Evolutionary conservation across 768 basidiomycete species (phyloP).

Genomic region (Tricholoma sp.): DNA sequence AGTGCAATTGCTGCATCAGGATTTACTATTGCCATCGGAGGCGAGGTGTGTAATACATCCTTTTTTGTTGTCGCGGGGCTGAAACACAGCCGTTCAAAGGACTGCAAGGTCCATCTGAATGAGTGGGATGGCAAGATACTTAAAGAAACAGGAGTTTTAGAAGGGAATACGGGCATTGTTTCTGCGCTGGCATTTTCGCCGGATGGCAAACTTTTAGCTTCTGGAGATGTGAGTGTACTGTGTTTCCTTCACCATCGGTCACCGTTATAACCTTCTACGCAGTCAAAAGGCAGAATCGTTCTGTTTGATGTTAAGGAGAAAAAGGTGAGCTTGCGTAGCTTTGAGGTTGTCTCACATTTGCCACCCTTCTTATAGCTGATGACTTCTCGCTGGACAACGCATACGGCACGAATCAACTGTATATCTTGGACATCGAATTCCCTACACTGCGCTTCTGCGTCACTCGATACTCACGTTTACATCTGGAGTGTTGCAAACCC

Average conservation of each 20-base stretch:
- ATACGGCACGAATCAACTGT: conserved; percentile 75
- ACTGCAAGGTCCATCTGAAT: conserved; percentile 70
- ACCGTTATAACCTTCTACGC: conserved; percentile 1
- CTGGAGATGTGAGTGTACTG: conserved; percentile 71
- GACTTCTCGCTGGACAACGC: conserved; percentile 81
- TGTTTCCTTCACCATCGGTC: neutral
- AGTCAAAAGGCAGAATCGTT: conserved; percentile 80
- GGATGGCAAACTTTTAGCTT: conserved; percentile 68
- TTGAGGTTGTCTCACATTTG: neutral
- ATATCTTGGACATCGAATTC: conserved; percentile 74
- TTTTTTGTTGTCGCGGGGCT: neutral
- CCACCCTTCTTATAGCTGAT: conserved; percentile 39
- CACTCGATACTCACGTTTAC: conserved; percentile 91
- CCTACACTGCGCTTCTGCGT: conserved; percentile 77
- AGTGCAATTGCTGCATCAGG: conserved; percentile 52
- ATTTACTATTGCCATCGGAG: conserved; percentile 61
- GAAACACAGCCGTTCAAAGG: conserved; percentile 31
- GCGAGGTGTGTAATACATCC: conserved; percentile 54
- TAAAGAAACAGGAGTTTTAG: conserved; percentile 50
- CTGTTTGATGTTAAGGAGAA: conserved; percentile 68
- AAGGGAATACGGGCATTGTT: conserved; percentile 66
- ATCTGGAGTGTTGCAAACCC: conserved; percentile 75
- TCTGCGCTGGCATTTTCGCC: conserved; percentile 76
- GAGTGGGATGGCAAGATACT: conserved; percentile 65
- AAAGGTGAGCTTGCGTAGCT: conserved; percentile 37